Conservation (phyloP, 805 yeast species). For the Yarrowia sp. region DNA sequence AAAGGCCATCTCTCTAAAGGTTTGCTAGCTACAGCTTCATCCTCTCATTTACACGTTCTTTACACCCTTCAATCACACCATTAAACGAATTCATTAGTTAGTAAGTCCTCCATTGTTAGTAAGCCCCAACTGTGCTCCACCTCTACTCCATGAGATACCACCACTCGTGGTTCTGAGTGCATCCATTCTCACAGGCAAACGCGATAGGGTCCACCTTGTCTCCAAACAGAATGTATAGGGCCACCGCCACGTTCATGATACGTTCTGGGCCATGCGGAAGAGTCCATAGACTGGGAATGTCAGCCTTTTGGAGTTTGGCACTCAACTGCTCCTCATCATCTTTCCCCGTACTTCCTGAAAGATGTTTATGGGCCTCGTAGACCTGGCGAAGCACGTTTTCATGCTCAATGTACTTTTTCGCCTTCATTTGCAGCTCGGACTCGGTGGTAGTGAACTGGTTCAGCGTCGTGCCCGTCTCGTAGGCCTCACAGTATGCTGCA, state of each 20-base stretch:
- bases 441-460: constrained; percentile 4
- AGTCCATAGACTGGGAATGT: constrained; percentile 34
- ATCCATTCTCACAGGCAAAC: constrained; percentile 21
- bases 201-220: constrained; percentile 26
- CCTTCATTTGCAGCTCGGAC: constrained; percentile 7
- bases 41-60: no score
- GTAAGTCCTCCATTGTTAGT: background rate
- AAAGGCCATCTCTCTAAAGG: no score
- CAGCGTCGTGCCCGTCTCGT: constrained; percentile 1
- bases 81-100: background rate
- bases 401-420: constrained; percentile 30
- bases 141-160: constrained; percentile 26
- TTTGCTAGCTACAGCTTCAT: no score
- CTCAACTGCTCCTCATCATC: constrained; percentile 22
- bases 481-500: constrained; percentile 23
- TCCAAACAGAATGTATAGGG: constrained; percentile 16
- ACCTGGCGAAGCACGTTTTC: constrained; percentile 16
- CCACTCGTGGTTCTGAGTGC: constrained; percentile 18
- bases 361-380: constrained; percentile 15
- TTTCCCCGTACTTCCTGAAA: background rate
- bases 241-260: constrained; percentile 23
- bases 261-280: constrained; percentile 31
- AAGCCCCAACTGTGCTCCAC: background rate
- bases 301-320: constrained; percentile 2
- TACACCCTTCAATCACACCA: no score